Percentiles rank a stretch among this genome's conserved stretches.
Evolutionary conservation across 495 filamentous ascomycete species (phyloP).

Genomic region (Penicillium canariense): DNA sequence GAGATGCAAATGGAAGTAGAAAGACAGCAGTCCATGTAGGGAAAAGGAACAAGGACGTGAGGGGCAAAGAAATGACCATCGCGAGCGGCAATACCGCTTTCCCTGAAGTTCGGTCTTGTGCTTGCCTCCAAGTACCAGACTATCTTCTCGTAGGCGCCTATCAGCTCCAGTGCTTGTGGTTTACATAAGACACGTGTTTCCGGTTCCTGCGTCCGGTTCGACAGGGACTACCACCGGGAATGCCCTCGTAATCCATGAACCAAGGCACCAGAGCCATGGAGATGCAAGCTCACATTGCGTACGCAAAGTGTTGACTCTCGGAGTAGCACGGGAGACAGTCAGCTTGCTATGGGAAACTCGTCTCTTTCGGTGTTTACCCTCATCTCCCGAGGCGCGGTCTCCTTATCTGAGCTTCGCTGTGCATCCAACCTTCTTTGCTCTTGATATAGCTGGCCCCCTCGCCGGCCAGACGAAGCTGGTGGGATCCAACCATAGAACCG

Average conservation of each 20-base stretch:
- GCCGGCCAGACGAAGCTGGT: too few relatives aligned
- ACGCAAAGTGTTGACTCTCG: neutral
- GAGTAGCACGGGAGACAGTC: too few relatives aligned
- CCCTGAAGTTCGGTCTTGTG: constrained; percentile 5
- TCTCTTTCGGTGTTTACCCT: too few relatives aligned
- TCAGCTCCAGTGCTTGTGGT: neutral
- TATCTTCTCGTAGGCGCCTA: constrained; percentile 7
- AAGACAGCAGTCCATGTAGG: neutral
- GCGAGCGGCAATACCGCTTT: neutral
- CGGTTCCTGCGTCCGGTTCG: constrained; percentile 26
- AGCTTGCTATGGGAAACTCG: too few relatives aligned
- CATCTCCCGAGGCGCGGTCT: too few relatives aligned
- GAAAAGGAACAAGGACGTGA: neutral
- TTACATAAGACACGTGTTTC: constrained; percentile 6
- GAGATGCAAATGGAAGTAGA: neutral
- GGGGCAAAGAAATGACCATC: neutral
- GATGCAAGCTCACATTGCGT: neutral
- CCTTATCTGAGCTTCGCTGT: too few relatives aligned
- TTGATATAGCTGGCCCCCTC: too few relatives aligned
- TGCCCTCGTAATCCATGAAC: constrained; percentile 10
- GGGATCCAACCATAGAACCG: too few relatives aligned
- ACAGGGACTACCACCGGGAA: constrained; percentile 17
- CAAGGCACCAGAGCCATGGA: constrained; percentile 9
- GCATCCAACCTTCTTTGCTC: too few relatives aligned
- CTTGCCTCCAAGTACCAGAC: constrained; percentile 15